Base-by-base conservation (phyloP, 2,329 filamentous ascomycete genomes). In the Fusarium stilboides region DNA sequence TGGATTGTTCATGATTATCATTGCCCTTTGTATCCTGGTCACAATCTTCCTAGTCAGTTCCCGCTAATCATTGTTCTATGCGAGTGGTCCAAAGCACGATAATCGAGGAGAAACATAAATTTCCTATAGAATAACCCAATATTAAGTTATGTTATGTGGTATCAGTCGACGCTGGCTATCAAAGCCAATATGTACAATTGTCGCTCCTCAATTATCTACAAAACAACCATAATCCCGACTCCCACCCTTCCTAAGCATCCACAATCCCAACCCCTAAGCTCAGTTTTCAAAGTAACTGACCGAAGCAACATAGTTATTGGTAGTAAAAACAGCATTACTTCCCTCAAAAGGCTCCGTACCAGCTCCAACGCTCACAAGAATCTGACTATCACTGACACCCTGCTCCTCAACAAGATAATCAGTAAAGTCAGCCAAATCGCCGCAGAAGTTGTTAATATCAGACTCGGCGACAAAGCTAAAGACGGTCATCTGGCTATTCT, bases 271-370 rank as follows among this genome's bases (percentile, higher is more conserved):
- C 34, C 8, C 15, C 37, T 5, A 8, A 43, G 15, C 14, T 24
- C 14, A 17, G 22, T 17, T 26, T 14, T 43, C 9, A 24, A 17
- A 56, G 37, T 57, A 66, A 13, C 44, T 37, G n/a, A 66, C 57
- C 3, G 26, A 45, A 14, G 50, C 57, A 13, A 46, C 46, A 34
- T 62, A 69, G 37, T 47, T 43, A 6, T 51, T 51, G 14, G 68
- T 69, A 14, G 69, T 69, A 61, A 75, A 74, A 20, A 67, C 57
- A 26, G 68, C 72, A 51, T 84, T 78, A 39, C 69, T 80, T 31
- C 86, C 87, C 59, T 80, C 81, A 69, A 88, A 88, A 5, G 86
- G 83, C 78, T 89, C 87, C 4, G 87, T 88, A 8, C 87, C 87
- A 14, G 85, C 85, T 59, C 83, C 83, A 28, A 88, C 79, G 61